Evolutionary conservation across 164 flowering plant genomes (phyloP).

Genomic region (Aristolochia californica): DNA sequence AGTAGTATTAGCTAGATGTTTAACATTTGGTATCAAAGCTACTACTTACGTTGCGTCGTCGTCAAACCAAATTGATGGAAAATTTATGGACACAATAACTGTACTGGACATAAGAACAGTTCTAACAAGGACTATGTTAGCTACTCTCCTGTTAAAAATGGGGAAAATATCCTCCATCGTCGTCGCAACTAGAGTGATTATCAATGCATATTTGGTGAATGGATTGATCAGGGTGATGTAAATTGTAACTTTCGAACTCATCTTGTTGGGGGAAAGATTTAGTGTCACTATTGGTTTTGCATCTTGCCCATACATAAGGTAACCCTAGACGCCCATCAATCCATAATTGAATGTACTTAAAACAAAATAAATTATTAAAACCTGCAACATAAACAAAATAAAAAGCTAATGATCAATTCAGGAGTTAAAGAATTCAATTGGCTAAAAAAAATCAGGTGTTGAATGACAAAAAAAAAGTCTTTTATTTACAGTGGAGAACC

Average conservation of each 20-base stretch:
- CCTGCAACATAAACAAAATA: slow-evolving; percentile 32
- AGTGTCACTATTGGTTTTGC: slow-evolving; percentile 63
- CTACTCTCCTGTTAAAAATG: slow-evolving; percentile 11
- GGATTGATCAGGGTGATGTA: slow-evolving; percentile 68
- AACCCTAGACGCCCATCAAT: slow-evolving; percentile 65
- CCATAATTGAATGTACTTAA: slow-evolving; percentile 43
- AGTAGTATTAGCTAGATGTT: too few relatives aligned
- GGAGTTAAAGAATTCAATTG: too few relatives aligned
- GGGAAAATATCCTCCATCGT: slow-evolving; percentile 32
- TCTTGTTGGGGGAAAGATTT: slow-evolving; percentile 42
- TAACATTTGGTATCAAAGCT: too few relatives aligned
- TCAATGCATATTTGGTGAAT: slow-evolving; percentile 57
- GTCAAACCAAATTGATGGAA: slow-evolving; percentile 48
- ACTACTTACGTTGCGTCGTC: too few relatives aligned
- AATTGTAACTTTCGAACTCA: slow-evolving; percentile 67
- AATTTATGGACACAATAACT: slow-evolving; percentile 29
- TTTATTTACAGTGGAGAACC: slow-evolving; percentile 49
- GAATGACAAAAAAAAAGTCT: not conserved
- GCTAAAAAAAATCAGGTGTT: not conserved
- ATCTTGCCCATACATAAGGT: slow-evolving; percentile 64
- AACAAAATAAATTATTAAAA: slow-evolving; percentile 49
- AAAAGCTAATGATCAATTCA: not conserved
- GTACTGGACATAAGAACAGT: slow-evolving; percentile 34
- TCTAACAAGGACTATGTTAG: slow-evolving; percentile 29
- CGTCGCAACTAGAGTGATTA: slow-evolving; percentile 48